Percentiles rank a stretch among this genome's conserved stretches.
Conservation (phyloP, 352 stramenopile species). For the Phytophthora brassicae region DNA sequence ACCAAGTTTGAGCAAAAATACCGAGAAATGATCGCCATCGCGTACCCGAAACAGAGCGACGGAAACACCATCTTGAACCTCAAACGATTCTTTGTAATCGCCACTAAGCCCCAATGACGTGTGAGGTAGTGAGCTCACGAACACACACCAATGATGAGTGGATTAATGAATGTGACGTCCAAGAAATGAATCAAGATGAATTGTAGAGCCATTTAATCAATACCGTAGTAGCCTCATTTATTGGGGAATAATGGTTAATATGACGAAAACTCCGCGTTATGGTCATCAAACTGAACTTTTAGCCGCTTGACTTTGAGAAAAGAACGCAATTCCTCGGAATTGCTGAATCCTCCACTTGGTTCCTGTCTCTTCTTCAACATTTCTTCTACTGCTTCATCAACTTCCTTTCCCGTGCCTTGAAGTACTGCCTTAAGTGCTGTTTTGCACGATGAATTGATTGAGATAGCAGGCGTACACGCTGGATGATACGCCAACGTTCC, state of each 20-base stretch:
- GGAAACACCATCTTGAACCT: conserved; percentile 64
- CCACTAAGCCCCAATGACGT: conserved; percentile 34
- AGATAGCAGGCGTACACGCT: conserved; percentile 31
- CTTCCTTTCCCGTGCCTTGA: background rate
- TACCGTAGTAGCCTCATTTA: too few species aligned
- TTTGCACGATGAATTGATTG: conserved; percentile 28
- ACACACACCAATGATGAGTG: too few species aligned
- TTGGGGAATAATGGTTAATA: too few species aligned
- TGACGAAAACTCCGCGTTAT: background rate
- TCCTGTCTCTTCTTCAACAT: background rate
- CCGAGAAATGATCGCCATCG: conserved; percentile 48
- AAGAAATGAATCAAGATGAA: too few species aligned
- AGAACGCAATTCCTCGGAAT: background rate
- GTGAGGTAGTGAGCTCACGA: too few species aligned
- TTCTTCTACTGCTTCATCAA: conserved; percentile 4
- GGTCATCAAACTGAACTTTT: background rate
- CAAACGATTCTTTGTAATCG: conserved; percentile 73
- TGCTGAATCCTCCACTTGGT: conserved; percentile 9
- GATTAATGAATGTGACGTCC: too few species aligned
- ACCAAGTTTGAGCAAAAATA: conserved; percentile 55
- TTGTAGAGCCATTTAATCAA: too few species aligned
- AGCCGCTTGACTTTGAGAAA: background rate
- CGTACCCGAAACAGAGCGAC: conserved; percentile 63
- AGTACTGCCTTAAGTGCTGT: conserved; percentile 27
- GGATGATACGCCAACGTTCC: conserved; percentile 35